phyloP scores from a whole-genome alignment of 331 rosid genomes.

The Cydonia oblonga region DNA sequence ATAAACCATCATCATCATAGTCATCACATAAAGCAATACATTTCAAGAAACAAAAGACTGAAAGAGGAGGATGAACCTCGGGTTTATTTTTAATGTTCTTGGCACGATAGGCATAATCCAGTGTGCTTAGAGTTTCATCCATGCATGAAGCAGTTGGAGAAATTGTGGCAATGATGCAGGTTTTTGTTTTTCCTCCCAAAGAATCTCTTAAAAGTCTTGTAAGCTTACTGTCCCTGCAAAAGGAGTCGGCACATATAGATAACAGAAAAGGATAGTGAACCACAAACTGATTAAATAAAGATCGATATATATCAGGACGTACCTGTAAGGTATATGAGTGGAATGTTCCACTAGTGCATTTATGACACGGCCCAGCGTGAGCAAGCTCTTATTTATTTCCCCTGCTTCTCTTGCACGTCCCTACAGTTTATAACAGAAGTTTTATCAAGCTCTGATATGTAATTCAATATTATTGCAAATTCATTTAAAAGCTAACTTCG shows the following conservation, averaged over 20 bases:
- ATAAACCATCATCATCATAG: slow-evolving; percentile 2
- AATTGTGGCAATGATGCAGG: slow-evolving; percentile 88
- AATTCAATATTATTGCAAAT: not conserved
- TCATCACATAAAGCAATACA: not conserved
- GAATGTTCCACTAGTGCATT: slow-evolving; percentile 95
- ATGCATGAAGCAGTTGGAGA: slow-evolving; percentile 70
- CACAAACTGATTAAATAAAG: not conserved
- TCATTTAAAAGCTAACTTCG: not conserved
- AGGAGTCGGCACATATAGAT: not conserved
- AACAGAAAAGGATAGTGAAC: slow-evolving; percentile 3
- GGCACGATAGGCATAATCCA: slow-evolving; percentile 91
- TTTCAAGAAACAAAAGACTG: not conserved
- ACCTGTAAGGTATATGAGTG: slow-evolving; percentile 92
- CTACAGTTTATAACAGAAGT: slow-evolving; percentile 29
- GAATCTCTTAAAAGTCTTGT: slow-evolving; percentile 88
- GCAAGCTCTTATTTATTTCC: slow-evolving; percentile 97
- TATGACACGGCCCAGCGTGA: slow-evolving; percentile 90
- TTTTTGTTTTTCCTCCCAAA: slow-evolving; percentile 90
- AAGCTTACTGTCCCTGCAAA: slow-evolving; percentile 88
- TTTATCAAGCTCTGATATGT: not conserved
- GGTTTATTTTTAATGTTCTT: slow-evolving; percentile 86
- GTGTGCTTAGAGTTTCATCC: slow-evolving; percentile 91
- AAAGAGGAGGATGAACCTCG: slow-evolving; percentile 43
- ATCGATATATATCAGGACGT: not conserved
- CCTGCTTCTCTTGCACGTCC: slow-evolving; percentile 99